A percentile compares a stretch with the other conserved stretches of the same genome.
phyloP scores from a whole-genome alignment of 192 early-diverging fungal species.

The Coemansia sp. region DNA sequence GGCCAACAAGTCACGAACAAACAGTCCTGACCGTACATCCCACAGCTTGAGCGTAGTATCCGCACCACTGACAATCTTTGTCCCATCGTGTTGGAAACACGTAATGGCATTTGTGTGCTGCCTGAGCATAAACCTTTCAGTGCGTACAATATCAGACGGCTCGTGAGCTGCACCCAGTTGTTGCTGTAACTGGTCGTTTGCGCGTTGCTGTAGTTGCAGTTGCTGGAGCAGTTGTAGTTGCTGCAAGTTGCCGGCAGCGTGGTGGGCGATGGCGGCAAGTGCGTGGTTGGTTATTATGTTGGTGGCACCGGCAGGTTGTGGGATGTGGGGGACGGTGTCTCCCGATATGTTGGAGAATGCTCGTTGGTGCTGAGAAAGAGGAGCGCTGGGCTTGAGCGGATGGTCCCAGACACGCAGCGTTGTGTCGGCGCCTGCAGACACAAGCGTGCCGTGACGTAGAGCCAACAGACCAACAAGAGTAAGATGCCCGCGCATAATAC shows the following conservation, averaged over 20 bases:
- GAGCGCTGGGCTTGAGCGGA: conserved; percentile 32
- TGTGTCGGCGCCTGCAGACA: conserved; percentile 94
- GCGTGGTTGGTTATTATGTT: conserved; percentile 25
- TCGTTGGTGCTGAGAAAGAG: conserved; percentile 20
- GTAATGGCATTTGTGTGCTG: conserved; percentile 80
- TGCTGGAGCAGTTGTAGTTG: conserved; percentile 44
- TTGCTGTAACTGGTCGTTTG: conserved; percentile 46
- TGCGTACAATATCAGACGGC: conserved; percentile 30
- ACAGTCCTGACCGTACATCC: conserved; percentile 87
- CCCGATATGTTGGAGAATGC: conserved; percentile 46
- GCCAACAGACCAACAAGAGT: conserved; percentile 94
- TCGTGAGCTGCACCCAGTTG: conserved; percentile 11
- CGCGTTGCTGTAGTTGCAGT: conserved; percentile 49
- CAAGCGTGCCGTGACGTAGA: conserved; percentile 78
- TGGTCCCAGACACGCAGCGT: conserved; percentile 92
- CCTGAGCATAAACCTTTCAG: conserved; percentile 66
- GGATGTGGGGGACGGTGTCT: conserved; percentile 17
- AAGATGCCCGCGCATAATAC: conserved; percentile 84
- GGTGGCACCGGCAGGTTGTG: background rate
- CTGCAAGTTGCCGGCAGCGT: conserved; percentile 33
- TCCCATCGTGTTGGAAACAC: conserved; percentile 95
- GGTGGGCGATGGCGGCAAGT: conserved; percentile 15
- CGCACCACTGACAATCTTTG: conserved; percentile 91
- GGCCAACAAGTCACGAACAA: conserved; percentile 78
- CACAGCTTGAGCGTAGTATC: conserved; percentile 95